Evolutionary conservation across 768 basidiomycete genomes (phyloP).

Genomic region (Boletus barrowsii): DNA sequence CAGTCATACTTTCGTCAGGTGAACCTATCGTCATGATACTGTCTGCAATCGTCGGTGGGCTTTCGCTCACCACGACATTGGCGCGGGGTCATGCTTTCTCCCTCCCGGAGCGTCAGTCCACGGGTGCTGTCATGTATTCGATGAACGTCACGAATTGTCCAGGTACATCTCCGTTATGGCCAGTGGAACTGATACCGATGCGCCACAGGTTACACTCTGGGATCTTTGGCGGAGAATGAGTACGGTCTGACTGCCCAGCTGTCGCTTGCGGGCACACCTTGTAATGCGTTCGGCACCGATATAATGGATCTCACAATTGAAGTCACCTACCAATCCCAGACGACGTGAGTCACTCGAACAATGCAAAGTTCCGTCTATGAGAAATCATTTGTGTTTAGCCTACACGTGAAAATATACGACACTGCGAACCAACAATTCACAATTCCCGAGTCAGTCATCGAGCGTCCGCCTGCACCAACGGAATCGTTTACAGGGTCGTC

Average conservation of each 20-base stretch:
- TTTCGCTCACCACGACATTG: slow-evolving; percentile 2
- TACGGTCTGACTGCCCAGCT: slow-evolving; percentile 55
- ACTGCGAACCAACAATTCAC: slow-evolving; percentile 60
- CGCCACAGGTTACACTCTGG: slow-evolving; percentile 53
- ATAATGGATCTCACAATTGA: slow-evolving; percentile 55
- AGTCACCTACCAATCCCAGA: slow-evolving; percentile 60
- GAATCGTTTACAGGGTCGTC: slow-evolving; percentile 39
- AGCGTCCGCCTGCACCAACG: slow-evolving; percentile 38
- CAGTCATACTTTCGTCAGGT: background rate
- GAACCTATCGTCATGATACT: background rate
- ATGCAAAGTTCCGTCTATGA: background rate
- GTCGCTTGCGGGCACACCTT: slow-evolving; percentile 51
- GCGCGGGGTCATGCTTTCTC: slow-evolving; percentile 4
- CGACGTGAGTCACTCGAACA: slow-evolving; percentile 37
- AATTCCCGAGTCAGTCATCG: slow-evolving; percentile 53
- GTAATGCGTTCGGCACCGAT: slow-evolving; percentile 66
- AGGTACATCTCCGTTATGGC: slow-evolving; percentile 15
- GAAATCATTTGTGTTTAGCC: slow-evolving; percentile 33
- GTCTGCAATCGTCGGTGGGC: slow-evolving; percentile 5
- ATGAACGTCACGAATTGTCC: slow-evolving; percentile 32
- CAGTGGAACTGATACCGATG: background rate
- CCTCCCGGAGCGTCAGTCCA: slow-evolving; percentile 1
- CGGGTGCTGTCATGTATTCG: slow-evolving; percentile 12
- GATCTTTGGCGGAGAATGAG: slow-evolving; percentile 40
- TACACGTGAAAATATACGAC: slow-evolving; percentile 70